These are phyloP conservation scores for Astragalus membranaceus DNA, from an alignment of 306 rosid genomes.

Conservation along the genomic window DNA sequence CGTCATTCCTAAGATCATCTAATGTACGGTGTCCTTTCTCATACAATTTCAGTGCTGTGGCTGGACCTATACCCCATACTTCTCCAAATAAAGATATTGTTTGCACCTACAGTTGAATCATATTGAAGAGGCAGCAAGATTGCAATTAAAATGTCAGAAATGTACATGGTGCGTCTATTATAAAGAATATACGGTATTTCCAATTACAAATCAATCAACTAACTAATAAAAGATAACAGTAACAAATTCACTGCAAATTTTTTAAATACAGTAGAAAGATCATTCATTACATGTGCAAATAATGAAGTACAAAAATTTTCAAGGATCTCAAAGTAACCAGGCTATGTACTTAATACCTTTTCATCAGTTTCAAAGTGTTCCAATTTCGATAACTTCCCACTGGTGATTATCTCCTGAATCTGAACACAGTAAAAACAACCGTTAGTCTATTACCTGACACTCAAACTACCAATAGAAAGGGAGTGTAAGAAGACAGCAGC, in stretches of 20 bases:
- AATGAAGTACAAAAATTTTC: background rate
- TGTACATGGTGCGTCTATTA: background rate
- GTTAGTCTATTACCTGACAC: constrained; percentile 14
- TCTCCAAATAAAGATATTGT: constrained; percentile 87
- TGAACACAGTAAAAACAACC: constrained; percentile 32
- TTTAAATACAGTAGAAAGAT: background rate
- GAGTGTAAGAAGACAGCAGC: constrained; percentile 1
- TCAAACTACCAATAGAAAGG: constrained; percentile 6
- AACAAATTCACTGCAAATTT: background rate
- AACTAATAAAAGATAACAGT: background rate
- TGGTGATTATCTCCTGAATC: constrained; percentile 92
- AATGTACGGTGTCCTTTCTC: constrained; percentile 82
- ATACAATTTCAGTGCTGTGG: constrained; percentile 78
- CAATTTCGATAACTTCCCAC: constrained; percentile 79
- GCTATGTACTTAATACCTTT: constrained; percentile 51
- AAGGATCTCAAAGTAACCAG: constrained; percentile 4
- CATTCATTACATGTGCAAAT: background rate
- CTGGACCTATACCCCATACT: constrained; percentile 96
- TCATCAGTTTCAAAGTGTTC: constrained; percentile 87
- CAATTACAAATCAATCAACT: background rate
- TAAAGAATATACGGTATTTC: constrained; percentile 3
- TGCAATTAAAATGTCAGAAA: background rate
- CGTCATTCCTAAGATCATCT: constrained; percentile 65
- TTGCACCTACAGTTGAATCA: constrained; percentile 44
- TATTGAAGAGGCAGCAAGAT: background rate